phyloP scores from a whole-genome alignment of 495 filamentous ascomycete genomes.

The Aspergillus sclerotioniger region DNA sequence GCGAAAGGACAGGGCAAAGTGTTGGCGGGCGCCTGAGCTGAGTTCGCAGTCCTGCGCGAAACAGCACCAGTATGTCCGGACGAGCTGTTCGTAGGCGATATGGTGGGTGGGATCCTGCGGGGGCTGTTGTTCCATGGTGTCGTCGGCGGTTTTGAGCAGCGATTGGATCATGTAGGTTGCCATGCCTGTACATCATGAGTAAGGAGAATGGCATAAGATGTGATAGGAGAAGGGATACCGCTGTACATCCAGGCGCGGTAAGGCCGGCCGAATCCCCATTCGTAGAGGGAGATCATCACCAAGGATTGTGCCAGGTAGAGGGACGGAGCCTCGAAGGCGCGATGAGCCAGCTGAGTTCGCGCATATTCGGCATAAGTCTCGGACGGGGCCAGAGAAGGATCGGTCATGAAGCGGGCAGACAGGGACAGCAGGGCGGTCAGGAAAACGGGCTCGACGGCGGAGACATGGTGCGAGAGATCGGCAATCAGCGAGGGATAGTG shows the following conservation, averaged over 20 bases:
- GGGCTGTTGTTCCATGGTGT: constrained; percentile 41
- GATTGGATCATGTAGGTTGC: constrained; percentile 49
- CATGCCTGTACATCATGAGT: constrained; percentile 32
- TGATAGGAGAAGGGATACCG: constrained; percentile 22
- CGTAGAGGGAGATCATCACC: constrained; percentile 44
- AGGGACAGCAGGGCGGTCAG: constrained; percentile 40
- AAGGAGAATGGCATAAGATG: background rate
- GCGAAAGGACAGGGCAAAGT: constrained; percentile 44
- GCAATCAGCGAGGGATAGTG: constrained; percentile 45
- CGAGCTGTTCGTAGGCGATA: constrained; percentile 44
- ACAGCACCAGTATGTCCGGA: constrained; percentile 46
- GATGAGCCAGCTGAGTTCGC: constrained; percentile 33
- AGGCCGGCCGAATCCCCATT: constrained; percentile 44
- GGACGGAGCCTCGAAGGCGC: constrained; percentile 41
- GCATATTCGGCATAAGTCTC: constrained; percentile 41
- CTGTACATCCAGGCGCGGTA: constrained; percentile 51
- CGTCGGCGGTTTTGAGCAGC: constrained; percentile 43
- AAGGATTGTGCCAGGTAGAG: constrained; percentile 42
- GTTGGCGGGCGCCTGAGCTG: constrained; percentile 44
- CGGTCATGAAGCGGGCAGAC: constrained; percentile 39
- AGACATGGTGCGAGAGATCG: constrained; percentile 34
- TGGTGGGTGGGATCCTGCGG: constrained; percentile 36
- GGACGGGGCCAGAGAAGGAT: constrained; percentile 27
- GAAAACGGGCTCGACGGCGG: constrained; percentile 41
- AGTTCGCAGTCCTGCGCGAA: constrained; percentile 48